These are phyloP conservation scores for Metschnikowia chrysomelidarum DNA, from an alignment of 805 yeast species.

Conservation along the genomic window DNA sequence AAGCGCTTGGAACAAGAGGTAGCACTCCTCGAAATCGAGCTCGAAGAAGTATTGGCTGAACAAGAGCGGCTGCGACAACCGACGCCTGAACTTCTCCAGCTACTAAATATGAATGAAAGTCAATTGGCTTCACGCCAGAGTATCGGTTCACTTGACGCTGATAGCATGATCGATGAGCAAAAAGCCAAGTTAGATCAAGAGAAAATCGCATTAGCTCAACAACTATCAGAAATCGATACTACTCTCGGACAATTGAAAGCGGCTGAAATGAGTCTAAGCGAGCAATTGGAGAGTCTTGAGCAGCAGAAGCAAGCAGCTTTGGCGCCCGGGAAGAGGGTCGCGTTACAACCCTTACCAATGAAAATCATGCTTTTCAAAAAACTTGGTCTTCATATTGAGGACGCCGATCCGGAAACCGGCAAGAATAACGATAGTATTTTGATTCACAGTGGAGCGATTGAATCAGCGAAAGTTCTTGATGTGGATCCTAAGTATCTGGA, in stretches of 20 bases:
- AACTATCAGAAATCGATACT: conserved; percentile 47
- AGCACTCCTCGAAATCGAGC: conserved; percentile 13
- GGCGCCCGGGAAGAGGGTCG: conserved; percentile 30
- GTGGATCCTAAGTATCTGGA: conserved; percentile 58
- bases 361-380: conserved; percentile 60
- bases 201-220: conserved; percentile 52
- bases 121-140: conserved; percentile 15
- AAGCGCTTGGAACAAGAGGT: conserved; percentile 16
- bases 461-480: conserved; percentile 48
- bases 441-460: conserved; percentile 46
- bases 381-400: conserved; percentile 54
- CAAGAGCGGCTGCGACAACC: conserved; percentile 22
- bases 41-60: conserved; percentile 18
- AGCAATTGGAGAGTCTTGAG: conserved; percentile 38
- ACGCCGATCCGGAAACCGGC: conserved; percentile 9
- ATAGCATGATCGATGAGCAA: conserved; percentile 26
- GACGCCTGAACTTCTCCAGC: conserved; percentile 19
- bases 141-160: conserved; percentile 18
- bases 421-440: conserved; percentile 42
- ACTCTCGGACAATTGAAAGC: conserved; percentile 36
- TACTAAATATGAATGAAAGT: conserved; percentile 22
- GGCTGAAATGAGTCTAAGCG: conserved; percentile 34
- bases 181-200: conserved; percentile 40
- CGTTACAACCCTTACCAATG: conserved; percentile 45
- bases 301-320: conserved; percentile 27